phyloP scores from a whole-genome alignment of 1,284 basidiomycete species.

The Trichosporon sp. region DNA sequence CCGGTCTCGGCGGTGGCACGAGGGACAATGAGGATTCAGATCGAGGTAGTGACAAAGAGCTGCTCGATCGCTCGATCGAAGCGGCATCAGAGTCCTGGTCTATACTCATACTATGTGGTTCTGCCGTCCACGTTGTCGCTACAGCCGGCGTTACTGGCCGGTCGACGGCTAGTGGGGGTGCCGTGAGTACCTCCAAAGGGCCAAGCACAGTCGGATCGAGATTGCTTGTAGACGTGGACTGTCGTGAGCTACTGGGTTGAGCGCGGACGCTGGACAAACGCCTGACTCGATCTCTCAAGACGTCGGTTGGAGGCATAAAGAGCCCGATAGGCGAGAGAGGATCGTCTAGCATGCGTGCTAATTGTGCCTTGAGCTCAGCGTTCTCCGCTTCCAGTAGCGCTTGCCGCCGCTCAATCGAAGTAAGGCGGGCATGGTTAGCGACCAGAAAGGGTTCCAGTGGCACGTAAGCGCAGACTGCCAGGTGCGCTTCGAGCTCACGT shows the following conservation, averaged over 20 bases:
- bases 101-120: too few species aligned
- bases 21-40: background rate
- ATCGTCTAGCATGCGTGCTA: slow-evolving; percentile 46
- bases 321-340: background rate
- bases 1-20: background rate
- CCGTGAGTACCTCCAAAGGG: background rate
- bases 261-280: background rate
- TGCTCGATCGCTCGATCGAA: too few species aligned
- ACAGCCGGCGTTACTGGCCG: too few species aligned
- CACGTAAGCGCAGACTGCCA: slow-evolving; percentile 58
- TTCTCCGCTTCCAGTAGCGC: slow-evolving; percentile 57
- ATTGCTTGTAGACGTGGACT: background rate
- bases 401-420: slow-evolving; percentile 47
- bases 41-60: background rate
- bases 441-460: slow-evolving; percentile 58
- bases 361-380: slow-evolving; percentile 57
- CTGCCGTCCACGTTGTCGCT: too few species aligned
- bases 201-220: background rate
- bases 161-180: background rate
- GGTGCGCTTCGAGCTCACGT: slow-evolving; percentile 50
- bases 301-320: background rate
- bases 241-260: background rate
- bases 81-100: too few species aligned
- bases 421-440: slow-evolving; percentile 51
- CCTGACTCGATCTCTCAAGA: background rate